Conservation (phyloP, 768 basidiomycete genomes). For the Candolleomyces efflorescens region DNA sequence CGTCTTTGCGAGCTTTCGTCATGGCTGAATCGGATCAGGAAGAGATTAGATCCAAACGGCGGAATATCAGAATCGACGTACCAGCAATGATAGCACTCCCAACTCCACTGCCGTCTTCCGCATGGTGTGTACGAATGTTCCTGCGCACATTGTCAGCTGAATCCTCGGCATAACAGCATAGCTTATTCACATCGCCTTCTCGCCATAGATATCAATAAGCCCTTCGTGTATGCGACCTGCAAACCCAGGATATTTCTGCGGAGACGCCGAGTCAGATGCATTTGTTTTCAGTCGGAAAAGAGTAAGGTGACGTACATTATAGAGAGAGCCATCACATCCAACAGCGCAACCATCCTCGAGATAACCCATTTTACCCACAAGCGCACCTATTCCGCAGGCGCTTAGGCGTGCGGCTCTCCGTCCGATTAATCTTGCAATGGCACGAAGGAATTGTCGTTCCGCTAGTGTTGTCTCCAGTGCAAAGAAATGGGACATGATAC, state of each 20-base stretch:
- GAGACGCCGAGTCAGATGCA: not conserved
- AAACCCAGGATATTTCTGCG: slow-evolving; percentile 97
- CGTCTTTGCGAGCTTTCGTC: slow-evolving; percentile 79
- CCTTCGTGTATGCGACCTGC: slow-evolving; percentile 92
- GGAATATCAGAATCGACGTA: slow-evolving; percentile 11
- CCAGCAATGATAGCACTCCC: slow-evolving; percentile 94
- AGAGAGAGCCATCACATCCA: slow-evolving; percentile 92
- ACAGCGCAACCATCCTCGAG: slow-evolving; percentile 87
- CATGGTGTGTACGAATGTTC: slow-evolving; percentile 76
- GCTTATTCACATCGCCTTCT: slow-evolving; percentile 76
- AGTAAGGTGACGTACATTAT: slow-evolving; percentile 59
- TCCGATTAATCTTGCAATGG: slow-evolving; percentile 85
- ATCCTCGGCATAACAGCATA: not conserved
- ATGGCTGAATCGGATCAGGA: slow-evolving; percentile 52
- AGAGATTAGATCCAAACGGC: not conserved
- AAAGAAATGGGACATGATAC: slow-evolving; percentile 97
- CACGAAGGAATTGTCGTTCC: slow-evolving; percentile 96
- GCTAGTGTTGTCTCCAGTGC: slow-evolving; percentile 93
- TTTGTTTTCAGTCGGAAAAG: not conserved
- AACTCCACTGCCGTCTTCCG: slow-evolving; percentile 91
- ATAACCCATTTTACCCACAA: slow-evolving; percentile 92
- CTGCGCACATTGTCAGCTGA: slow-evolving; percentile 23
- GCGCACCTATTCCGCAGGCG: slow-evolving; percentile 94
- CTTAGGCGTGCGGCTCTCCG: slow-evolving; percentile 87
- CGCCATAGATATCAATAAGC: slow-evolving; percentile 91